Percentiles rank a stretch among this genome's conserved stretches.
Evolutionary conservation across 2,329 filamentous ascomycete genomes (phyloP).

Genomic region (Aspergillus persii): DNA sequence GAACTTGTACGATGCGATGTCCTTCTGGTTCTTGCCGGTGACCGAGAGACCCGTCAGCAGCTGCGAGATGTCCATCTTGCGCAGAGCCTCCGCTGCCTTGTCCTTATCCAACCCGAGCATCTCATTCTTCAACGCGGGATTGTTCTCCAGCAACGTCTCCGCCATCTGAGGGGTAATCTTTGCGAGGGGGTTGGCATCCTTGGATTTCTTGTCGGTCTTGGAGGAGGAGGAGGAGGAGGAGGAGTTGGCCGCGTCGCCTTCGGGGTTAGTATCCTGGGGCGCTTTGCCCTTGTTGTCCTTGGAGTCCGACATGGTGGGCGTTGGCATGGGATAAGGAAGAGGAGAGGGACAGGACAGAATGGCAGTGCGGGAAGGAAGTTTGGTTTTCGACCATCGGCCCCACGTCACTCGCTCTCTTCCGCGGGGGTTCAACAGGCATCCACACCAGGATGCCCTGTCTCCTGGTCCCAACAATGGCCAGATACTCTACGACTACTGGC

Average conservation of each 20-base stretch:
- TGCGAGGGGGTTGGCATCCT: slow-evolving; percentile 22
- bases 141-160: slow-evolving; percentile 45
- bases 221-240: neutral
- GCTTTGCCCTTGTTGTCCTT: slow-evolving; percentile 34
- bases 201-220: slow-evolving; percentile 21
- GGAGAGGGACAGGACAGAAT: slow-evolving; percentile 12
- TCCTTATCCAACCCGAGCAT: slow-evolving; percentile 71
- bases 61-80: slow-evolving; percentile 48
- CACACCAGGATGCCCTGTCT: no score
- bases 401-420: slow-evolving; percentile 21
- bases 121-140: slow-evolving; percentile 66
- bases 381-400: slow-evolving; percentile 14
- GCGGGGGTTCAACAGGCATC: neutral
- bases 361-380: slow-evolving; percentile 21
- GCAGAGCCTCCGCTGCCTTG: slow-evolving; percentile 50
- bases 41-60: slow-evolving; percentile 59
- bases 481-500: no score
- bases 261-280: slow-evolving; percentile 21
- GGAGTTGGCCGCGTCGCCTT: slow-evolving; percentile 8
- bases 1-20: slow-evolving; percentile 97
- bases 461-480: no score
- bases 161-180: slow-evolving; percentile 39
- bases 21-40: slow-evolving; percentile 84
- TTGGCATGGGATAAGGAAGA: slow-evolving; percentile 6
- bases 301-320: slow-evolving; percentile 34